phyloP scores from a whole-genome alignment of 208 protist species.

The Trichomonas vaginalis region DNA sequence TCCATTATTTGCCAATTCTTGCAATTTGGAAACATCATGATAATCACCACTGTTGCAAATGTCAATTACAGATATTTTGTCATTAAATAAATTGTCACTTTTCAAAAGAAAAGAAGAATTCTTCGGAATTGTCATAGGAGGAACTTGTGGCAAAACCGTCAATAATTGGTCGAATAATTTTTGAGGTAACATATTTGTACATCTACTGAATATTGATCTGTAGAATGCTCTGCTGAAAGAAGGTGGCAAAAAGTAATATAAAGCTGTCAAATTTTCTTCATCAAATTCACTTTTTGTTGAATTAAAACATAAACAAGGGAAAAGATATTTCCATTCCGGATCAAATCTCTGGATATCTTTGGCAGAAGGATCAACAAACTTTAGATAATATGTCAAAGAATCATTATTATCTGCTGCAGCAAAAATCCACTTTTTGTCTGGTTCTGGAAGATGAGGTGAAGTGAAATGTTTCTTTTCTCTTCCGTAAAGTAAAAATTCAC shows the following conservation, averaged over 20 bases:
- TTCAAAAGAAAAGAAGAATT: not conserved
- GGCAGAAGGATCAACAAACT: not conserved
- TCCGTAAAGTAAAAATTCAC: not conserved
- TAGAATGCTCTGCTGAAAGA: not conserved
- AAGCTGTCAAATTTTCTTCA: too few relatives aligned
- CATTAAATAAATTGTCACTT: not conserved
- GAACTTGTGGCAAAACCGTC: not conserved
- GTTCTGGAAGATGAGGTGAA: not conserved
- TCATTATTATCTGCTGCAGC: not conserved
- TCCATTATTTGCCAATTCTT: not conserved
- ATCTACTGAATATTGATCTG: not conserved
- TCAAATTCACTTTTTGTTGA: too few relatives aligned
- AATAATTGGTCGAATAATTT: not conserved
- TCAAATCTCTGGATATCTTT: not conserved
- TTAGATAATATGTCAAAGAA: not conserved
- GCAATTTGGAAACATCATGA: not conserved
- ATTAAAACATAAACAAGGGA: too few relatives aligned
- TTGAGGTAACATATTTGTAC: not conserved
- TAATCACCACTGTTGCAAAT: not conserved
- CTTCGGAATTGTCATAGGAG: not conserved
- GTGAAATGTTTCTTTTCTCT: not conserved
- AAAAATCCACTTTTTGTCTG: not conserved
- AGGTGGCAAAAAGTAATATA: not conserved
- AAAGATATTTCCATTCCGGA: too few relatives aligned
- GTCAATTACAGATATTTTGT: not conserved